Evolutionary conservation across 2,329 filamentous ascomycete genomes (phyloP).

Genomic region (Mollisiaceae sp.): DNA sequence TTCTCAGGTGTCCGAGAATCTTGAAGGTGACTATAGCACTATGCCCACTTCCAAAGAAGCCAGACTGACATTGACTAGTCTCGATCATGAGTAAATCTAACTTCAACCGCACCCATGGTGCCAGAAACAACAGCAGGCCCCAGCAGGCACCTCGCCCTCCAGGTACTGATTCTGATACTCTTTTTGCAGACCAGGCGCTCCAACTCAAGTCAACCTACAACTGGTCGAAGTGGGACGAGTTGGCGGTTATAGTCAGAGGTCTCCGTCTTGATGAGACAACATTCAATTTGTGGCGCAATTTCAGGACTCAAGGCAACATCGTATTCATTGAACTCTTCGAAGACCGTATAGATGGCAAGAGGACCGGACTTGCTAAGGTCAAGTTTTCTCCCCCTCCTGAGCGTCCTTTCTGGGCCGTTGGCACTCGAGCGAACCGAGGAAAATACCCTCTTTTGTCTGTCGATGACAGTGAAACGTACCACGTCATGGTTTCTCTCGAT

Average conservation of each 20-base stretch:
- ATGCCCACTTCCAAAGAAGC: not conserved
- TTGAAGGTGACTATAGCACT: not conserved
- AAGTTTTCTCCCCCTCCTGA: conserved; percentile 63
- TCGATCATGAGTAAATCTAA: not conserved
- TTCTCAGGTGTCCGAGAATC: not conserved
- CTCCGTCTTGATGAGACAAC: conserved; percentile 48
- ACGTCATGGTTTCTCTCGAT: conserved; percentile 20
- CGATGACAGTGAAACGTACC: conserved; percentile 1
- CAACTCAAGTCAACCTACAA: conserved; percentile 13
- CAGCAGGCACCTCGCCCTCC: not conserved
- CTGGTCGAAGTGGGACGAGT: conserved; percentile 46
- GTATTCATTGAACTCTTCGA: conserved; percentile 61
- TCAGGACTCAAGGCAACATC: conserved; percentile 59
- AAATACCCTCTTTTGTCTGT: not conserved
- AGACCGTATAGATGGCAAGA: conserved; percentile 43
- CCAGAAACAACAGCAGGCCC: not conserved
- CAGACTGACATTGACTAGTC: not conserved
- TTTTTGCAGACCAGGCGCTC: not conserved
- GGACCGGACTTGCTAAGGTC: conserved; percentile 52
- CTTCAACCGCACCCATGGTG: not conserved
- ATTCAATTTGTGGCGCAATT: conserved; percentile 55
- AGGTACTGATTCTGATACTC: not conserved
- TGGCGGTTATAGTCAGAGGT: conserved; percentile 30
- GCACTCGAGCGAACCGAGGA: not conserved
- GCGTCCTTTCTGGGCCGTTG: conserved; percentile 54